Evolutionary conservation across 805 yeast species (phyloP), one percentile per base, ranked within the genome.

Genomic region (Starmerella floris): DNA sequence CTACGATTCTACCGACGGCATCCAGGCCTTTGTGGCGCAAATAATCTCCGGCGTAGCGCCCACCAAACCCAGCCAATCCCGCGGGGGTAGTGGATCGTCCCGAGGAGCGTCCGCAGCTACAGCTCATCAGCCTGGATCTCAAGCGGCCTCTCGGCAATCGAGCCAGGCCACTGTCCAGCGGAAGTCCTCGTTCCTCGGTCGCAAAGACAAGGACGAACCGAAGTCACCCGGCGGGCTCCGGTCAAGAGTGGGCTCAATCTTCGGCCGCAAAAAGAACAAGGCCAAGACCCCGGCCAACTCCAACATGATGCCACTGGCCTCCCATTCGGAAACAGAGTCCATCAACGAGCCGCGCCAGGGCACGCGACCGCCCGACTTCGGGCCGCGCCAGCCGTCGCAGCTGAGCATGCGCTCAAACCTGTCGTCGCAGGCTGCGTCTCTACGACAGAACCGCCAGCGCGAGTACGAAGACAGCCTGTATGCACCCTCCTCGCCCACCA

Each of bases 1-100:
- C 35, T 77, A 77, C 49, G 74, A 70, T 43, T 79, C 83, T 9
- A 63, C 65, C 40, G 72, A 66, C 46, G 85, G 80, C 56, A 69
- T 79, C 44, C 56, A 64, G 20, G 64, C 79, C 42, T 79, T 69
- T 58, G 73, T 81, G 1, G 58, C 58, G 9, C 55, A 54, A 46
- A 34, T 54, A 17, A 52, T 53, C 11, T 42, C 54, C 5, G 58
- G 56, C 15, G 52, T 50, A 2, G 58, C 56, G 3, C 3, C 31
- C 15, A 4, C 5, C 11, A 17, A 4, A 11, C 4, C 34, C 30
- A 17, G 11, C 25, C n/a, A n/a, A n/a, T n/a, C n/a, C n/a, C n/a
- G n/a, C n/a, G n/a, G n/a, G n/a, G n/a, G n/a, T n/a, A n/a, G n/a
- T n/a, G n/a, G n/a, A n/a, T n/a, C n/a, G n/a, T n/a, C 31, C 31